These are phyloP conservation scores for Mucor velutinosus DNA, from an alignment of 371 early-diverging fungal species.

Conservation along the genomic window DNA sequence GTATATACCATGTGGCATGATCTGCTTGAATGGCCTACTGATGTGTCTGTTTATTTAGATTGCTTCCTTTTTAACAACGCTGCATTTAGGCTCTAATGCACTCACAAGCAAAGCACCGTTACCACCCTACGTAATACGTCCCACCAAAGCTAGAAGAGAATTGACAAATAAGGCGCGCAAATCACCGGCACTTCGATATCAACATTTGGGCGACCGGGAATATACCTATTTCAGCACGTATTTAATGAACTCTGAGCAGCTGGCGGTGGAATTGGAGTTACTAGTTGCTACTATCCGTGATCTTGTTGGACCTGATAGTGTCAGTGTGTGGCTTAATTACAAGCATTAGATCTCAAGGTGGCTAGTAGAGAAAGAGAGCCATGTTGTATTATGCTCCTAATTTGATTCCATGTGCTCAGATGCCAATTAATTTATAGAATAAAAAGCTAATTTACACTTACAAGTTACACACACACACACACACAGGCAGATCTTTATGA, in stretches of 20 bases:
- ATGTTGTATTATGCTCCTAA: not conserved
- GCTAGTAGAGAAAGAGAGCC: not conserved
- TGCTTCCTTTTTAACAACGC: constrained; percentile 39
- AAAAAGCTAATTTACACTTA: not conserved
- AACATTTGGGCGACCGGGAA: constrained; percentile 37
- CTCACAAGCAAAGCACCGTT: constrained; percentile 45
- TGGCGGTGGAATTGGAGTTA: constrained; percentile 47
- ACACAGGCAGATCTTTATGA: not conserved
- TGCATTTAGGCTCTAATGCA: constrained; percentile 47
- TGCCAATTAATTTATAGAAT: not conserved
- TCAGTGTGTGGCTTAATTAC: constrained; percentile 47
- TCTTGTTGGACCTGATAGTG: constrained; percentile 49
- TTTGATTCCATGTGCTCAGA: not conserved
- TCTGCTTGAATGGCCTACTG: not conserved
- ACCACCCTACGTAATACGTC: constrained; percentile 44
- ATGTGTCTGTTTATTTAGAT: constrained; percentile 26
- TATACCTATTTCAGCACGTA: constrained; percentile 50
- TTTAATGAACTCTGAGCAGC: constrained; percentile 50
- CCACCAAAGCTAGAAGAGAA: constrained; percentile 41
- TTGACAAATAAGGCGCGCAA: constrained; percentile 42
- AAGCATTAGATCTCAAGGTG: constrained; percentile 29
- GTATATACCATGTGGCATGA: constrained; percentile 13
- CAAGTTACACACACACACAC: not conserved
- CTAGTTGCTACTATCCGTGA: constrained; percentile 41
- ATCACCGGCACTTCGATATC: constrained; percentile 20